Evolutionary conservation across 441 rosid species (phyloP), one percentile per base, ranked within the genome.

Genomic region (Euphorbia schlechtendalii): DNA sequence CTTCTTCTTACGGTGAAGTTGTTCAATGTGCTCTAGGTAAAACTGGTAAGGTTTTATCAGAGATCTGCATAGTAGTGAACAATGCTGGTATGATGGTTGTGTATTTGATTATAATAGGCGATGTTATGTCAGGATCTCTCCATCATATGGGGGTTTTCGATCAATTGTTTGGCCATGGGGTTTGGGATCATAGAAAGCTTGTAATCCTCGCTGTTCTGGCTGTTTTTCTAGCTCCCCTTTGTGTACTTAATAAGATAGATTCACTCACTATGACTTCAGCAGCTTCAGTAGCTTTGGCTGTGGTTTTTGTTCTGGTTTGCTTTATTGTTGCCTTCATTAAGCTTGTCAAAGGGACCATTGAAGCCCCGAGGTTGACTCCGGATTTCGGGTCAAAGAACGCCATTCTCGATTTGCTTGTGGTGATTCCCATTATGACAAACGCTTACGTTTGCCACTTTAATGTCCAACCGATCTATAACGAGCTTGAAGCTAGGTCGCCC

Each of bases 401-500:
- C 0, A 81, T 90, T 21, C 38, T 87, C 83, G 97, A 93, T 78
- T 78, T 93, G 66, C 89, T 93, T 17, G 97, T 90, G 69, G 99
- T 93, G 69, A 84, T 90, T 63, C 97, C 96, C 0, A 81, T 93
- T 14, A 90, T 87, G 96, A 63, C 96, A 0, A 89, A 87, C 43
- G 99, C 99, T 43, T 94, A 83, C 34, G 87, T 90, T 30, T 94
- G 96, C 62, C 99, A 90, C 70, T 94, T 90, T 68, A 90, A 90
- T 68, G 83, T 94, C 12, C 99, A 86, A 70, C 99, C 99, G 0
- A 90, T 91, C 38, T 91, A 89, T 48, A 94, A 94, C 24, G 99
- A 94, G 71, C 93, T 89, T 0, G 81, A 87, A 77, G 88, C 83
- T 17, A 78, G 81, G 24, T 82, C 99, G 0, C 84, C 90, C 0